Evolutionary conservation across 768 basidiomycete genomes (phyloP), one percentile per base, ranked within the genome.

Genomic region (Leccinum barrowsii): DNA sequence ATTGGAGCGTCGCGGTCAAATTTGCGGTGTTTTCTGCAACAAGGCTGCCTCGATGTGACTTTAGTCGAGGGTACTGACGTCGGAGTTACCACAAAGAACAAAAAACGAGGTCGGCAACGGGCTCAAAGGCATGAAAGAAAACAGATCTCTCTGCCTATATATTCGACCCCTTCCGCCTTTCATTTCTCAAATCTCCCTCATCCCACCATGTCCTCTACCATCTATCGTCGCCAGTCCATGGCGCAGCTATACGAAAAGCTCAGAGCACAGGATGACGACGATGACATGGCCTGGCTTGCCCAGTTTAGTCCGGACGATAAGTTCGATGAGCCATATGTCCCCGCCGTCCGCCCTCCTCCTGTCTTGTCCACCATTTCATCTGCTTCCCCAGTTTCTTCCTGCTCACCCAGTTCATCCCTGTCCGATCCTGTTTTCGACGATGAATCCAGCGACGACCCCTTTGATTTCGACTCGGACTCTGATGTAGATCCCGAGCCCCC

Each of bases 51-150:
- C 72, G 68, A 73, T 74, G 72, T 73, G 72, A 73, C 58, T 59
- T 50, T 13, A 63, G 56, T 68, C 73, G 65, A 74, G 71, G 71
- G 71, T 64, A 65, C 59, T 62, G 54, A 55, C 65, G 73, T 73
- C 71, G 71, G 71, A 73, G 73, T 73, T 73, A 72, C 62, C 66
- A 73, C 66, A 74, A 73, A 73, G 66, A 73, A 74, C 68, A 72
- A 74, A 74, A 68, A 73, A 74, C 73, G 73, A 71, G 71, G 70
- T 74, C 73, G 73, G 72, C 73, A 74, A 71, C 71, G 67, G 71
- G 70, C 56, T 64, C 66, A 71, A 67, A 74, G 70, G 68, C 72
- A 73, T 73, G 72, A 74, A 73, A 73, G 72, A 73, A 74, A 73
- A 62, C 48, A 63, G 63, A 71, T 66, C 52, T 56, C 60, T 56